Evolutionary conservation across 2,329 filamentous ascomycete genomes (phyloP).

Genomic region (Coniosporium tulheliwenetii): DNA sequence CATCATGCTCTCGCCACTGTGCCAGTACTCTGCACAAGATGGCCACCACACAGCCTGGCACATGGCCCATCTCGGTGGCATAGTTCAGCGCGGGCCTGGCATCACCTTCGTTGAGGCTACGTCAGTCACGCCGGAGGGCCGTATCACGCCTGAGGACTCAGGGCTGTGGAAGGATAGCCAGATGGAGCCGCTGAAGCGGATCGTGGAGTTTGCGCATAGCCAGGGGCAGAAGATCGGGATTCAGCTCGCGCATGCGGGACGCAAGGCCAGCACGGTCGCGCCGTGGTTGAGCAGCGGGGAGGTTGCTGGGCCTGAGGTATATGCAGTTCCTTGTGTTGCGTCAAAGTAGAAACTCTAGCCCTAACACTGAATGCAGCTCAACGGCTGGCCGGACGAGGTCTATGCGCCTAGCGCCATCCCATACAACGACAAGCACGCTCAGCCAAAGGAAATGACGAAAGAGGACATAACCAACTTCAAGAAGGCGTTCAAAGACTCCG

Average conservation of each 20-base stretch:
- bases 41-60: constrained; percentile 72
- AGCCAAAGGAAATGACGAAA: constrained; percentile 51
- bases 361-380: constrained; percentile 18
- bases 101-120: constrained; percentile 68
- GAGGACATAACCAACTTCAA: constrained; percentile 54
- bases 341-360: neutral
- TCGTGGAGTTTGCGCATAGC: constrained; percentile 65
- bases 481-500: constrained; percentile 43
- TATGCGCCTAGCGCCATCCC: constrained; percentile 43
- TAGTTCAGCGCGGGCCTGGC: constrained; percentile 58
- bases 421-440: constrained; percentile 44
- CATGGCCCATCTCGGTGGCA: constrained; percentile 66
- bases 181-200: constrained; percentile 51
- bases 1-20: constrained; percentile 47
- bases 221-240: constrained; percentile 65
- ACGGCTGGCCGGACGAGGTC: constrained; percentile 39
- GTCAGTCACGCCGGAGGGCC: constrained; percentile 55
- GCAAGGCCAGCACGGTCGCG: constrained; percentile 42
- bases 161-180: constrained; percentile 80
- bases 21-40: constrained; percentile 51
- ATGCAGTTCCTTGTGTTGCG: neutral
- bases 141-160: constrained; percentile 66
- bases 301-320: constrained; percentile 34
- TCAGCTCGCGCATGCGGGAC: constrained; percentile 68
- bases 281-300: constrained; percentile 45